Base-by-base conservation (phyloP, 768 basidiomycete genomes). In the Rhizopogon vesiculosus region DNA sequence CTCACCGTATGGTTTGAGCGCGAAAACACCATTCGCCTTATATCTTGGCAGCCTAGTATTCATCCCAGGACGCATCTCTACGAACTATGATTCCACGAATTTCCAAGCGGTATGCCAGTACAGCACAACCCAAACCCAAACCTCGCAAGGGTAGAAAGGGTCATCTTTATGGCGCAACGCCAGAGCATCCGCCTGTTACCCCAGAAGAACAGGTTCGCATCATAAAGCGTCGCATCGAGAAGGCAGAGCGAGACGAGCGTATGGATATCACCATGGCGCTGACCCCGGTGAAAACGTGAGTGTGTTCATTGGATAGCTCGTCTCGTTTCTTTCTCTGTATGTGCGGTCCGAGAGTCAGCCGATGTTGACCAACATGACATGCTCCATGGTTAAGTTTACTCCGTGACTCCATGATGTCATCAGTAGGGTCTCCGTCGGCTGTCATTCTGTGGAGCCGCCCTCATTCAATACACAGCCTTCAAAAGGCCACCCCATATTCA, bases 221-320 rank as follows among this genome's bases (percentile, higher is more conserved):
- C 49, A 55, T 52, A n/a, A 51, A 52, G 12, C 62, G 65, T 39
- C 66, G 73, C 33, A 62, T 69, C 12, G 50, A 49, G 16, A 78
- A 77, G 65, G 73, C 75, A 2, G 76, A 78, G 56, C 69, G 74
- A 39, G 75, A 76, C 52, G 76, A 77, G 62, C 69, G 72, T 41
- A 69, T 72, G 58, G 70, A 74, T 53, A 61, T 78, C 19, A 71
- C 71, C 19, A 58, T 55, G n/a, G 59, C 64, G 2, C 46, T 78
- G 22, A 76, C 73, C 2, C 69, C 67, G 7, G 66, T 66, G 39
- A 74, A 71, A 59, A 70, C 68, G 75, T 76, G 55, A 54, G 74
- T 67, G 25, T 35, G 13, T 48, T 18, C 25, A 8, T 9, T 29
- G 8, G 1, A 6, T 18, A 4, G 22, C 33, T 48, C 12, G 12